Base-by-base conservation (phyloP, 2,329 filamentous ascomycete species). In the Fusarium newnesense region DNA sequence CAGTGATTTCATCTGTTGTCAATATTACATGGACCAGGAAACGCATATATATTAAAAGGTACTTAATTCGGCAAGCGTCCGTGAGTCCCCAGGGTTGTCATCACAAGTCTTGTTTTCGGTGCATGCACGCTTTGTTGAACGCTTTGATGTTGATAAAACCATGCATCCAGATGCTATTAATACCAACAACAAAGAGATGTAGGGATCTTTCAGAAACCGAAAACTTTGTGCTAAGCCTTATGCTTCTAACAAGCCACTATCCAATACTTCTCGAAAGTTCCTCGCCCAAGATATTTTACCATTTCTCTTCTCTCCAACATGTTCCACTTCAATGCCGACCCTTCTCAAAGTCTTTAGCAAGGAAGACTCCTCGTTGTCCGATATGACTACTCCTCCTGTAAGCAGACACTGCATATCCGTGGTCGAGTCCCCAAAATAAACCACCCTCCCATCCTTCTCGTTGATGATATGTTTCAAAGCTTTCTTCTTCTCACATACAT, bases 361-460 rank as follows among this genome's bases (percentile, higher is more conserved):
- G 28, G 75, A 70, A n/a, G 74, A 80, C 9, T 67, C 73, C 65
- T 80, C 80, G 21, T 80, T 74, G 42, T 84, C 76, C 3, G 85
- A 82, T 43, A 90, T 82, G 46, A 87, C 84, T 28, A 89, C 79
- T 8, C 87, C 88, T 10, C 80, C 79, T 28, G 78, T 76, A 8
- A 88, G 72, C 42, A 90, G 78, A 66, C 88, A 90, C 75, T 86
- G 84, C 63, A 90, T 78, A 76, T 90, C 88, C 4, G 88, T 90
- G 4, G 84, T 83, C 34, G 88, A 89, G 76, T 90, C 88, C 12
- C 88, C 88, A 76, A 89, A 85, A 79, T 90, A 90, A n/a, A 88
- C 77, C n/a, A 82, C 75, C 62, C 72, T 62, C 3, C 64, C 70
- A 9, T 76, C 70, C 18, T 60, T 58, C 18, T 75, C 75, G 11